Evolutionary conservation across 441 rosid species (phyloP), one percentile per base, ranked within the genome.

Genomic region (Metrosideros polymorpha): DNA sequence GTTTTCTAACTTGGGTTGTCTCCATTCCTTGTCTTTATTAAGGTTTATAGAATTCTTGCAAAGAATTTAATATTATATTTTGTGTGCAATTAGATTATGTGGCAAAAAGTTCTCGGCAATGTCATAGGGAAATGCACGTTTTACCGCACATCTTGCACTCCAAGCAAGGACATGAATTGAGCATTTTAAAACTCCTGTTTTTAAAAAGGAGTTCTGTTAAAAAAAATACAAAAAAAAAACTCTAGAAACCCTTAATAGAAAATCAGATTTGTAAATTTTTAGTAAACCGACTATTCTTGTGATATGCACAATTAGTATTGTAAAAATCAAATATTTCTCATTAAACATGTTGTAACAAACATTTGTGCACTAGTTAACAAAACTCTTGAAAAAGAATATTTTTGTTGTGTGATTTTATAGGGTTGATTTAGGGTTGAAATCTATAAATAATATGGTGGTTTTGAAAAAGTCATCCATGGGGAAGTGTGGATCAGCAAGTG

Each of bases 41-140:
- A 71, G 51, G 88, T 87, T 88, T 91, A 66, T 89, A 86, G 87
- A 89, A 86, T 27, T 87, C 83, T 66, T 35, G 25, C 6, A 51
- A 18, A 7, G n/a, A 10, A 56, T 54, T 82, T 53, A 39, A 15
- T 83, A 32, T 52, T 39, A 32, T 39, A 50, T 63, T 17, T 47
- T 29, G 35, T 24, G 47, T 39, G 79, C 79, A 3, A 39, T 71
- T 22, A 39, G 5, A 43, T 30, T 83, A 43, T 45, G 83, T 51
- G 82, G 82, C 75, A 84, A 89, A 91, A 91, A 90, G 79, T 39
- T 39, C 47, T 71, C 79, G 79, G 79, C 79, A 71, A 71, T 71
- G 79, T 71, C 79, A 35, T 71, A 6, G 79, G 79, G 79, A 71
- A 71, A 22, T 39, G 79, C 79, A 39, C 79, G 47, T 22, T 71